Evolutionary conservation across 257 asterid species (phyloP), one percentile per base, ranked within the genome.

Genomic region (Marsdenia floribunda): DNA sequence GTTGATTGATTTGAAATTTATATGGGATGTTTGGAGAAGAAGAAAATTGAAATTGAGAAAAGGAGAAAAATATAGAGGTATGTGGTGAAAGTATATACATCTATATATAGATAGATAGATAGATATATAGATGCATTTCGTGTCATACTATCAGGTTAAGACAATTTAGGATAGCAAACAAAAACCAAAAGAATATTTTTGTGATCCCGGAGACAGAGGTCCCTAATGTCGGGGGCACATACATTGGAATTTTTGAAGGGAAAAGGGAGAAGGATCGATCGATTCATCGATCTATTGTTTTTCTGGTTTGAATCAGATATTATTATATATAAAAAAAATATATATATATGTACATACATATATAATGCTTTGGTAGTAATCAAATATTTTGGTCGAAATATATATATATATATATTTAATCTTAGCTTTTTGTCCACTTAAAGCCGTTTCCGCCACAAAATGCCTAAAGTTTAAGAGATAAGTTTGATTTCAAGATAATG

Each of bases 381-480:
- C 44, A 29, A 63, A 29, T 60, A 59, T 24, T 29, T 29, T 29
- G 33, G 33, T 29, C 33, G 33, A 29, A 29, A 47, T 47, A 47
- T 47, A 47, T 14, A 49, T 49, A 49, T 14, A 49, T 49, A 49
- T 49, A 44, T 44, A 44, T 6, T 6, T 44, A 44, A 44, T 11
- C 49, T 44, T 6, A 44, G 49, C 49, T 44, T 44, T 44, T 49
- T 49, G 54, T 14, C 54, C 6, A 6, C 12, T 44, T 11, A 52
- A 52, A 52, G 58, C 58, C 22, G 13, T 74, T 47, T 63, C 38
- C 24, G 52, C 72, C 77, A 42, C 53, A 74, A 63, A 69, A 63
- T 63, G 72, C 49, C 55, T 18, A 49, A 74, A 74, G 77, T 74
- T 60, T 47, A 69, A 49, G 63, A 74, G 63, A 74, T 74, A 63